Conservation (phyloP, 108 stramenopile genomes). For the Stephanodiscus triporus region DNA sequence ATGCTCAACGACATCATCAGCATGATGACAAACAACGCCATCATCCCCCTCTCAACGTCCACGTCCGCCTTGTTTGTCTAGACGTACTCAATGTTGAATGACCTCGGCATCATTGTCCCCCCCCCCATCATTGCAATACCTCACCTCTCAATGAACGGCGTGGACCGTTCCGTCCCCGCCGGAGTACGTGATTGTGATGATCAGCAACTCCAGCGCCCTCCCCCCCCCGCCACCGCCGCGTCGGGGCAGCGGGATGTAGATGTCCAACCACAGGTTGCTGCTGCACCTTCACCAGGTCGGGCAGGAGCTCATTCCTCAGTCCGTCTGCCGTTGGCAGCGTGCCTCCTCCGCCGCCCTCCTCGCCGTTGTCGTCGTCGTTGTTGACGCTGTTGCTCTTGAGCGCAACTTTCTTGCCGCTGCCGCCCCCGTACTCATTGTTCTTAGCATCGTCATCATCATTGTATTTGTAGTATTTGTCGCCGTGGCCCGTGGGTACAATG, state of each 20-base stretch:
- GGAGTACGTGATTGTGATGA: slow-evolving; percentile 40
- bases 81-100: slow-evolving; percentile 39
- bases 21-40: slow-evolving; percentile 26
- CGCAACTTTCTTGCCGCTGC: no score
- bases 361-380: no score
- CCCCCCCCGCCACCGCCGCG: not conserved
- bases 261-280: slow-evolving; percentile 40
- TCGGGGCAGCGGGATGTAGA: slow-evolving; percentile 9
- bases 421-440: no score
- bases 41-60: slow-evolving; percentile 29
- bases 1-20: slow-evolving; percentile 18
- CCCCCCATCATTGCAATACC: slow-evolving; percentile 15
- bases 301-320: no score
- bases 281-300: no score
- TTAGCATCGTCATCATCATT: no score
- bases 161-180: slow-evolving; percentile 44
- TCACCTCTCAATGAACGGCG: slow-evolving; percentile 34
- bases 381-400: no score
- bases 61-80: slow-evolving; percentile 52
- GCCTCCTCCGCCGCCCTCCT: no score
- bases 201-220: slow-evolving; percentile 23
- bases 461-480: no score
- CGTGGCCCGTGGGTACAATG: no score
- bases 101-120: slow-evolving; percentile 2
- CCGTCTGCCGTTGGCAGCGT: no score